A percentile compares a stretch with the other conserved stretches of the same genome.
Evolutionary conservation across 352 stramenopile species (phyloP).

Genomic region (Globisporangium irregulare): DNA sequence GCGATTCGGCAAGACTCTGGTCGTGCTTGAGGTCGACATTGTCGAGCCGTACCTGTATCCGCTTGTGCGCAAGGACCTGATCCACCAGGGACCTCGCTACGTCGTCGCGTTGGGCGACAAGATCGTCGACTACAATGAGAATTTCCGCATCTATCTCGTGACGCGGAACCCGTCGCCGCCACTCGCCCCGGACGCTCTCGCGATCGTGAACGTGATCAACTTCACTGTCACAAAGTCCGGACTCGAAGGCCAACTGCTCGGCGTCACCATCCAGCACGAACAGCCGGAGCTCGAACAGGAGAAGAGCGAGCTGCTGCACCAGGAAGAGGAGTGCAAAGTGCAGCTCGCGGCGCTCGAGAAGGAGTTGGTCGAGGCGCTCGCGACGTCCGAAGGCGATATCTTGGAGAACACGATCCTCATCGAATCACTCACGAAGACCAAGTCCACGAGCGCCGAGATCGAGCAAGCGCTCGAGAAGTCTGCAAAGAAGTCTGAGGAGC

Average conservation of each 20-base stretch:
- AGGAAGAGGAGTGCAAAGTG: conserved; percentile 95
- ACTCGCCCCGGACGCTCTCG: conserved; percentile 84
- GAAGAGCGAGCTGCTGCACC: conserved; percentile 88
- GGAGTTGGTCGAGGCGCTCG: conserved; percentile 90
- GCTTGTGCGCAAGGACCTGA: conserved; percentile 87
- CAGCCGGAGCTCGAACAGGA: conserved; percentile 92
- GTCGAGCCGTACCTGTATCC: conserved; percentile 94
- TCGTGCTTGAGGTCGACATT: conserved; percentile 90
- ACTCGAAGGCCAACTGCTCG: conserved; percentile 92
- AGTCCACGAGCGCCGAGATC: conserved; percentile 91
- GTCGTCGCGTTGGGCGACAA: conserved; percentile 92
- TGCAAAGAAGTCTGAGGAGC: conserved; percentile 85
- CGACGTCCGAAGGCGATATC: conserved; percentile 94
- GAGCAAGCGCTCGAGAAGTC: conserved; percentile 86
- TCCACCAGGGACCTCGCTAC: conserved; percentile 88
- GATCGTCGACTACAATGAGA: conserved; percentile 94
- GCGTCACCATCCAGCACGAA: conserved; percentile 93
- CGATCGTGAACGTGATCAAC: conserved; percentile 93
- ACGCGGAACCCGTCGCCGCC: conserved; percentile 89
- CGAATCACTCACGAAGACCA: conserved; percentile 93
- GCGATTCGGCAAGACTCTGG: conserved; percentile 95
- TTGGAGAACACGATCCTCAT: conserved; percentile 94
- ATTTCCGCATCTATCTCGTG: conserved; percentile 91
- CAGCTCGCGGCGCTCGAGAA: conserved; percentile 93
- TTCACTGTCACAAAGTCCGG: conserved; percentile 94